Percentiles rank a stretch among this genome's conserved stretches.
Evolutionary conservation across 2,329 filamentous ascomycete genomes (phyloP).

Genomic region (Pseudomassariella vexata): DNA sequence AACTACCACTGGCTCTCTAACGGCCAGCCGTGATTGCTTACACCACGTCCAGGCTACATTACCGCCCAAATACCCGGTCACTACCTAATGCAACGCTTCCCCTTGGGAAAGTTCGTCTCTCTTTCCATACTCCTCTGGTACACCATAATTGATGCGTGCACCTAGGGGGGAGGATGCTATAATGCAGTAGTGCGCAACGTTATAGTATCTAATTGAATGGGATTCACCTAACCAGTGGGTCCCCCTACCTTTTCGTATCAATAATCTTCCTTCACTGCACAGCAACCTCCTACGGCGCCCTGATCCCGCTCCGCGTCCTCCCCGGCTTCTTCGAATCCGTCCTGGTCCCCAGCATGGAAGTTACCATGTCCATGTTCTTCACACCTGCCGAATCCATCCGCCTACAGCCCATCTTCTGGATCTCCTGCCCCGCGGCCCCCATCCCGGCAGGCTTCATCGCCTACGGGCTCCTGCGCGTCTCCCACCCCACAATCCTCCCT

Average conservation of each 20-base stretch:
- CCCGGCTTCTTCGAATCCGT: conserved; percentile 29
- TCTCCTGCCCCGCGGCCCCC: conserved; percentile 25
- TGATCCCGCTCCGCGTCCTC: conserved; percentile 28
- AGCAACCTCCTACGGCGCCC: conserved; percentile 26
- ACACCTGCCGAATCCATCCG: conserved; percentile 26
- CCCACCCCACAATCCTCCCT: conserved; percentile 22
- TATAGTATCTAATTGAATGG: too few relatives aligned
- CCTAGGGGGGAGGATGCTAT: too few relatives aligned
- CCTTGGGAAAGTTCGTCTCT: conserved; percentile 30
- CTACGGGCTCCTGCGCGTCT: conserved; percentile 32
- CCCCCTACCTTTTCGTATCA: too few relatives aligned
- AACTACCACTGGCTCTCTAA: too few relatives aligned
- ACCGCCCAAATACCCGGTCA: too few relatives aligned
- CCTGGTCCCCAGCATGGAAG: conserved; percentile 33
- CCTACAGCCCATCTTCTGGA: conserved; percentile 28
- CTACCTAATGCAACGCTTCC: conserved; percentile 30
- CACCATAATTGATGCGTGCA: too few relatives aligned
- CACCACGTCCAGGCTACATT: too few relatives aligned
- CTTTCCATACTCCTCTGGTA: conserved; percentile 31
- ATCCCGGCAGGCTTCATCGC: conserved; percentile 32
- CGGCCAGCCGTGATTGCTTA: too few relatives aligned
- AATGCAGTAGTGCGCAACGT: too few relatives aligned
- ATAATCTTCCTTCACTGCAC: conserved; percentile 32
- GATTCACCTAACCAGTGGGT: too few relatives aligned
- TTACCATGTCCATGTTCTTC: conserved; percentile 35